Conservation (phyloP, 192 early-diverging fungal species). For the Coemansia sp. region DNA sequence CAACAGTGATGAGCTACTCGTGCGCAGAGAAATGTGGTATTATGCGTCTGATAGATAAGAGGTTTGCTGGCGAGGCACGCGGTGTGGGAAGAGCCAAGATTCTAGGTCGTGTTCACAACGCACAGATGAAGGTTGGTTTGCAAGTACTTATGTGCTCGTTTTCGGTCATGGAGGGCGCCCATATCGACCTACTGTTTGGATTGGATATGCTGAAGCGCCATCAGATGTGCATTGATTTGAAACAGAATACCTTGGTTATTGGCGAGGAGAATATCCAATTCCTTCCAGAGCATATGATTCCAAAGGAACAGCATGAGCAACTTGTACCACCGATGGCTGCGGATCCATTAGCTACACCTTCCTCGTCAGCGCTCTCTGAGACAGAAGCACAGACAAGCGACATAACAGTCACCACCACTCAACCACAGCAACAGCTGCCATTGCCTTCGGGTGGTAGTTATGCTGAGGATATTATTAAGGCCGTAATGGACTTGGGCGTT, state of each 20-base stretch:
- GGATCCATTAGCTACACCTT: conserved; percentile 11
- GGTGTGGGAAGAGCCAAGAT: conserved; percentile 98
- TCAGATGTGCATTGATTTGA: conserved; percentile 88
- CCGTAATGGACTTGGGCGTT: conserved; percentile 76
- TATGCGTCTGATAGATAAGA: conserved; percentile 84
- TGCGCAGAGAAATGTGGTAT: conserved; percentile 76
- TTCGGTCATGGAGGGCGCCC: conserved; percentile 90
- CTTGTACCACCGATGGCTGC: conserved; percentile 12
- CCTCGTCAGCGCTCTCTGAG: conserved; percentile 11
- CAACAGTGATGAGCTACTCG: conserved; percentile 79
- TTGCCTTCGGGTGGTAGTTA: conserved; percentile 17
- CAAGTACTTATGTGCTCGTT: conserved; percentile 85
- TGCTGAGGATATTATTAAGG: conserved; percentile 65
- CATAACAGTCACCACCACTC: conserved; percentile 4
- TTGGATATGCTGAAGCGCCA: conserved; percentile 95
- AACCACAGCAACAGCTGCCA: conserved; percentile 20
- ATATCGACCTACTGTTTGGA: conserved; percentile 88
- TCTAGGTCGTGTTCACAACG: conserved; percentile 88
- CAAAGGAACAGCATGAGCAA: conserved; percentile 56
- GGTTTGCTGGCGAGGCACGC: conserved; percentile 85
- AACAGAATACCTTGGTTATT: conserved; percentile 78
- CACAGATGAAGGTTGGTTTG: conserved; percentile 78
- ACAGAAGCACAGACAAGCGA: neutral
- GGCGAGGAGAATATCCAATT: conserved; percentile 80
- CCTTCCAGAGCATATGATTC: conserved; percentile 88